Conservation (phyloP, 257 asterid species). For the Solanum clarkiae region DNA sequence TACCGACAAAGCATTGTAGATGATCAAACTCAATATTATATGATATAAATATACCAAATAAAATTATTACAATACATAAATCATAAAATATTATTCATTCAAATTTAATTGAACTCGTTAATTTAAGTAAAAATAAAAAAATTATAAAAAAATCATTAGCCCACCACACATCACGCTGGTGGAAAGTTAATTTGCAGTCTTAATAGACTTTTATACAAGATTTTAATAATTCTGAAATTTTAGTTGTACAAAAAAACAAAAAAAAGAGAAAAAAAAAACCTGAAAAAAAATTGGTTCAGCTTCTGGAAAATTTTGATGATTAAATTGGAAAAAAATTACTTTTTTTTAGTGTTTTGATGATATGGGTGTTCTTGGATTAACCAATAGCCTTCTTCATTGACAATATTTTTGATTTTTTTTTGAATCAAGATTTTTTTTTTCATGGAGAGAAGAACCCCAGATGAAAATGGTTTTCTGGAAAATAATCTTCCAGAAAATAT, state of each 20-base stretch:
- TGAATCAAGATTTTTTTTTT: neutral
- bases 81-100: neutral
- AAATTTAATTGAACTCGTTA: neutral
- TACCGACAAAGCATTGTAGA: too few relatives aligned
- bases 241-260: neutral
- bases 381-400: neutral
- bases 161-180: neutral
- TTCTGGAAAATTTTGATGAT: neutral
- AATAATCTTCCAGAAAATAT: slow-evolving; percentile 22
- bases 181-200: neutral
- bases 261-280: neutral
- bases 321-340: neutral
- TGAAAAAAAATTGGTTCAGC: neutral
- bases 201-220: neutral
- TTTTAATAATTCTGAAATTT: neutral
- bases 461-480: slow-evolving; percentile 23
- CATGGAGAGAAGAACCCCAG: slow-evolving; percentile 40
- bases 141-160: too few relatives aligned
- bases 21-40: too few relatives aligned
- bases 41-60: too few relatives aligned
- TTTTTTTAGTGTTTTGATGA: neutral
- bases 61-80: too few relatives aligned
- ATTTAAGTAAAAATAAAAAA: neutral
- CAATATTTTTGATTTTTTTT: neutral
- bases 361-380: neutral